phyloP scores from a whole-genome alignment of 768 basidiomycete species.

The Termitomyces sp. region DNA sequence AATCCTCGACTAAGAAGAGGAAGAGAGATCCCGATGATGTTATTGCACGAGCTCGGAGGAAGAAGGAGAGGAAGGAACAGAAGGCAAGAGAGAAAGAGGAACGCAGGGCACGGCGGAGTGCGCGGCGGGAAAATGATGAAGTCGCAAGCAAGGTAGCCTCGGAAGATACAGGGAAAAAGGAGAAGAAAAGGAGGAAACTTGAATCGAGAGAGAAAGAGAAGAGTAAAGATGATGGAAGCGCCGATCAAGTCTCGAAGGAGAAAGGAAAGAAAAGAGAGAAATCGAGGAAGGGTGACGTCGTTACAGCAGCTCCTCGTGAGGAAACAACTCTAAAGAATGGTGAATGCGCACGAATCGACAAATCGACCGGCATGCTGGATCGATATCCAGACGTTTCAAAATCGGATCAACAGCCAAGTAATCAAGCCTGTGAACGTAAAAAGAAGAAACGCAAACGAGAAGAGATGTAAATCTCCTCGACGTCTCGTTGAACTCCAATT shows the following conservation, averaged over 20 bases:
- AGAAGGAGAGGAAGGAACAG: conserved; percentile 16
- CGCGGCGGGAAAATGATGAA: not conserved
- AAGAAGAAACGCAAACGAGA: conserved; percentile 18
- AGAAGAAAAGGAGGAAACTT: conserved; percentile 20
- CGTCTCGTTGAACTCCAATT: not conserved
- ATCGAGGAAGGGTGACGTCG: not conserved
- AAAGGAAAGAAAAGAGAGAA: conserved; percentile 11
- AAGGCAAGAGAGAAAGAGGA: conserved; percentile 22
- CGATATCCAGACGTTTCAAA: not conserved
- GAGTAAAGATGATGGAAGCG: not conserved
- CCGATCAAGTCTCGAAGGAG: not conserved
- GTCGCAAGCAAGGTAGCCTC: not conserved
- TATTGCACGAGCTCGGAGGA: conserved; percentile 7
- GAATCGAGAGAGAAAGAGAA: conserved; percentile 8
- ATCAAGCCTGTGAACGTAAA: conserved; percentile 1
- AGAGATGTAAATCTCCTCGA: not conserved
- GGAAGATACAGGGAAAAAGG: not conserved
- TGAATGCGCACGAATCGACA: not conserved
- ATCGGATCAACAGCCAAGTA: not conserved
- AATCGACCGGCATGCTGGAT: not conserved
- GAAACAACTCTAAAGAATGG: not conserved
- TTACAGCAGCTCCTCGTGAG: not conserved
- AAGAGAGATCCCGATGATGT: conserved; percentile 10
- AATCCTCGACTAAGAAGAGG: conserved; percentile 13
- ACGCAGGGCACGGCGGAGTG: conserved; percentile 18